Conservation (phyloP, 2,329 filamentous ascomycete genomes). For the Emydomyces testavorans region DNA sequence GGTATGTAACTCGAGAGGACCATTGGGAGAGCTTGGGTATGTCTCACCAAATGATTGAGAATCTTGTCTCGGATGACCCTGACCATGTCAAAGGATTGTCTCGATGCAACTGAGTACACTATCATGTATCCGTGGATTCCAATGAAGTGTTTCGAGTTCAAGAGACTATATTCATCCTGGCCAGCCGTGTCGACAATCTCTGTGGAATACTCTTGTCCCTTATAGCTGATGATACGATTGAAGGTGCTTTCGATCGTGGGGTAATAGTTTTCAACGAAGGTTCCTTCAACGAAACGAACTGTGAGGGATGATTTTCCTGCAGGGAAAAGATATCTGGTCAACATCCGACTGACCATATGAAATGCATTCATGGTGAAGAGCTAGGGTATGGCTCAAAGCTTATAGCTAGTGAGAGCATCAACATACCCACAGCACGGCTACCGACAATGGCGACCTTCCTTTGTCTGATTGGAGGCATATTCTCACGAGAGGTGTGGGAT, state of each 20-base stretch:
- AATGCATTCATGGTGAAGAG: too few species aligned
- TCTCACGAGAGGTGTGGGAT: conserved; percentile 13
- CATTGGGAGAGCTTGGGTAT: too few species aligned
- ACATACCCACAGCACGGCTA: conserved; percentile 76
- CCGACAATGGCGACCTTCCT: conserved; percentile 93
- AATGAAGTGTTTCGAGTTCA: conserved; percentile 98
- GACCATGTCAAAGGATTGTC: conserved; percentile 95
- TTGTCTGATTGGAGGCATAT: conserved; percentile 68
- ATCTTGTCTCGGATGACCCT: conserved; percentile 95
- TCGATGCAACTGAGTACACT: conserved; percentile 91
- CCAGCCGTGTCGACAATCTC: conserved; percentile 98
- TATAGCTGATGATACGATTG: conserved; percentile 85
- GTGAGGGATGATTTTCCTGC: conserved; percentile 94
- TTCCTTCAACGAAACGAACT: conserved; percentile 91
- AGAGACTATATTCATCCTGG: conserved; percentile 97
- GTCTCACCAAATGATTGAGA: conserved; percentile 74
- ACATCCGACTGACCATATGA: neutral
- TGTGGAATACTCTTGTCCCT: conserved; percentile 83
- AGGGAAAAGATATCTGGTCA: conserved; percentile 5
- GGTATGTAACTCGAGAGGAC: neutral
- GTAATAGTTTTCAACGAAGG: conserved; percentile 98
- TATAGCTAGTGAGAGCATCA: neutral
- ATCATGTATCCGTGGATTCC: conserved; percentile 98
- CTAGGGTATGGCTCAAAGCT: too few species aligned
- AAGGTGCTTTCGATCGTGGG: conserved; percentile 99